These are phyloP conservation scores for Harringtonia lauricola DNA, from an alignment of 2,329 filamentous ascomycete species.

Conservation along the genomic window DNA sequence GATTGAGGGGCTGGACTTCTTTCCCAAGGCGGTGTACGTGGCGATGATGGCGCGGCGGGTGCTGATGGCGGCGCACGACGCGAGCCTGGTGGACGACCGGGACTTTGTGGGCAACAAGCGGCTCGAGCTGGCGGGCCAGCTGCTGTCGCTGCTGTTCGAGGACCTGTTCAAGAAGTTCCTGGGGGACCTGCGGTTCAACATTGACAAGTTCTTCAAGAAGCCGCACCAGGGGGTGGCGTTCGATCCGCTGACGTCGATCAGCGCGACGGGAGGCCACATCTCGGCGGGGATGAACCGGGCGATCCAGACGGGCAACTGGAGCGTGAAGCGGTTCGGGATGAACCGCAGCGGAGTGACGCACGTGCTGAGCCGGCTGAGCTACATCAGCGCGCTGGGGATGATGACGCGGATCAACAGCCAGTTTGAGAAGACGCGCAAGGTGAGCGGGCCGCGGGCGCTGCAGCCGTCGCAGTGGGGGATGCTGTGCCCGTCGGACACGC, in stretches of 20 bases:
- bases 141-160: constrained; percentile 88
- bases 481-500: constrained; percentile 93
- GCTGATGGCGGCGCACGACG: constrained; percentile 84
- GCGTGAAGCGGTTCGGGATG: constrained; percentile 96
- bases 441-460: constrained; percentile 86
- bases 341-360: constrained; percentile 94
- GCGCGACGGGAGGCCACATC: constrained; percentile 75
- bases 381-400: constrained; percentile 95
- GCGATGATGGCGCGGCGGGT: constrained; percentile 97
- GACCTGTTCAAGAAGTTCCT: constrained; percentile 97
- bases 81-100: constrained; percentile 83
- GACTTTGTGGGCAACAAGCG: constrained; percentile 98
- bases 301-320: constrained; percentile 98
- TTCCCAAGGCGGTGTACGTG: constrained; percentile 93
- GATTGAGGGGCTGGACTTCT: constrained; percentile 83
- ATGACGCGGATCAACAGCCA: constrained; percentile 98
- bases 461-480: constrained; percentile 98
- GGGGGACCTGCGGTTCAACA: constrained; percentile 77
- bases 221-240: constrained; percentile 81
- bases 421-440: constrained; percentile 97
- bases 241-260: constrained; percentile 76
- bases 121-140: constrained; percentile 85
- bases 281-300: constrained; percentile 90
- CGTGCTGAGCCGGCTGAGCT: constrained; percentile 87
- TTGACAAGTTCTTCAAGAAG: constrained; percentile 93